phyloP scores from a whole-genome alignment of 306 rosid species.

The Cucurbita maxima region DNA sequence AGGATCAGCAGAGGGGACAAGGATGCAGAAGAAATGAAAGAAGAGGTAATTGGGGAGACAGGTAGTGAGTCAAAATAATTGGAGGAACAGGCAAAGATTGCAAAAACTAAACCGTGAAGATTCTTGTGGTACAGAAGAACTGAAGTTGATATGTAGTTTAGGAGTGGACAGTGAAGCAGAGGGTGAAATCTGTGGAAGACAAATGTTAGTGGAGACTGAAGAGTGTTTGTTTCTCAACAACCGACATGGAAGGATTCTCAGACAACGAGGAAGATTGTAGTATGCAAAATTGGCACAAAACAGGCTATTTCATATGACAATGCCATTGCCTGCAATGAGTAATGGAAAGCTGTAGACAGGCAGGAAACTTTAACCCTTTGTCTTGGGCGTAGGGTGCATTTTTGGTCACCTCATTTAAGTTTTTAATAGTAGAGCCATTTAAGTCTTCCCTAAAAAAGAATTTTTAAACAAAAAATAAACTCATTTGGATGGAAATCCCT shows the following conservation, averaged over 20 bases:
- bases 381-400: not conserved
- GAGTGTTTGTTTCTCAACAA: constrained; percentile 3
- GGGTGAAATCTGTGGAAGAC: not conserved
- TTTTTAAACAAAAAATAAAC: too few species aligned
- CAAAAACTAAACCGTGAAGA: not conserved
- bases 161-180: not conserved
- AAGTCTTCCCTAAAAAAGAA: too few species aligned
- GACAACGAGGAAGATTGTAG: not conserved
- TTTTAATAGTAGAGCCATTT: not conserved
- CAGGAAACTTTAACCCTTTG: not conserved
- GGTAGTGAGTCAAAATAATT: not conserved
- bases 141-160: not conserved
- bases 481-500: too few species aligned
- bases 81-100: not conserved
- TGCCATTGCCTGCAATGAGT: not conserved
- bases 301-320: not conserved
- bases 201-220: not conserved
- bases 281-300: not conserved
- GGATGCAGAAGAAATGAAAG: not conserved
- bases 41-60: not conserved
- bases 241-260: not conserved
- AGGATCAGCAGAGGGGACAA: not conserved
- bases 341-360: not conserved
- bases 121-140: not conserved
- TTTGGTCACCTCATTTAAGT: constrained; percentile 5